Evolutionary conservation across 257 asterid species (phyloP), one percentile per base, ranked within the genome.

Genomic region (Solanum appendiculatum): DNA sequence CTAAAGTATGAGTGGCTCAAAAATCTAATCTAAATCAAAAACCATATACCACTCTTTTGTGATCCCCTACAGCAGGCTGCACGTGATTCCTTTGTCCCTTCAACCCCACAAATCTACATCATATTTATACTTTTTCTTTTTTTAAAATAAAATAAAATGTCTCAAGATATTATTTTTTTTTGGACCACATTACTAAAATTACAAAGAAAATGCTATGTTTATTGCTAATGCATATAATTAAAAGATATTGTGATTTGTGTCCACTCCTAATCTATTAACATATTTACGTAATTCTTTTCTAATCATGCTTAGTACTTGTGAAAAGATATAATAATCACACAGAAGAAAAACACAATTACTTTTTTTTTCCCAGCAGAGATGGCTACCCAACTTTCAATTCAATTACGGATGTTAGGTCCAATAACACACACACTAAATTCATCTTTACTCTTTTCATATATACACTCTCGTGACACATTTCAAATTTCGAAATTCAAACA

Each of bases 81-180:
- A 85, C 75, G 86, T 88, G 72, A 88, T 80, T 78, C 63, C 33
- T 66, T 85, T 51, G 82, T 74, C 88, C 88, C 77, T 64, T 48
- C 15, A 80, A 68, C 86, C 78, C 77, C 31, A 63, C 75, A 14
- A 16, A 42, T 80, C 39, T 46, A 46, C 66, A 27, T 78, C 25
- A 4, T 15, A 78, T 44, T 25, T 27, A 27, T 27, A 1, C 7
- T 12, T 7, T 36, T 56, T 56, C 4, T 6, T 6, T 2, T 4
- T 2, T 10, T 6, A 23, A 64, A 7, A 7, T 3, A 46, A 33
- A 34, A 51, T 20, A 10, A 31, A 51, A 20, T 34, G 6, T 64
- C 82, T 84, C 27, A 34, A 85, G 31, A 60, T 31, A 87, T 39
- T 7, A 25, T 70, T 54, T 6, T 23, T 44, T 13, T 15, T 78